Percentiles rank a stretch among this genome's conserved stretches.
phyloP scores from a whole-genome alignment of 306 rosid genomes.

The Lathyrus oleraceus region DNA sequence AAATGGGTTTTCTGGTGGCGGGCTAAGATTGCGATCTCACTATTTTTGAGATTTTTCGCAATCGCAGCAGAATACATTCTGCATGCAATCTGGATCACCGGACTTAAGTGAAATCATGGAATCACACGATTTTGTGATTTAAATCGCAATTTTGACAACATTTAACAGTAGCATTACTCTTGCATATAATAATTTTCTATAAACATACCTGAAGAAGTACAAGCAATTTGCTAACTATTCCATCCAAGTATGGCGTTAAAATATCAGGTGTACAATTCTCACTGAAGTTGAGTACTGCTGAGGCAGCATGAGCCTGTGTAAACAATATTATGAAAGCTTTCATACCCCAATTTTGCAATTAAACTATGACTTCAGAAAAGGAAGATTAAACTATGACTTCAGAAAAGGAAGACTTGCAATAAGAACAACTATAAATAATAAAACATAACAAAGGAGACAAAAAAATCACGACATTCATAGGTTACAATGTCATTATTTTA shows the following conservation, averaged over 20 bases:
- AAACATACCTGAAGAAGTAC: constrained; percentile 85
- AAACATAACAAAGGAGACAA: background rate
- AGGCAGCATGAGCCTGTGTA: constrained; percentile 98
- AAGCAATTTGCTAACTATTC: constrained; percentile 88
- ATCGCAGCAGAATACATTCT: no score
- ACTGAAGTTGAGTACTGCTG: constrained; percentile 98
- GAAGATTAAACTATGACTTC: background rate
- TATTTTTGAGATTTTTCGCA: no score
- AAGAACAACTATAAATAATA: background rate
- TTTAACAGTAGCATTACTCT: background rate
- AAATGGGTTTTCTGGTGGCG: no score
- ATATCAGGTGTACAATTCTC: constrained; percentile 96
- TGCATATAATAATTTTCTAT: background rate
- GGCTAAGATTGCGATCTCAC: background rate
- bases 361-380: constrained; percentile 1
- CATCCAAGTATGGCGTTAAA: constrained; percentile 89
- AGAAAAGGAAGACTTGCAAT: background rate
- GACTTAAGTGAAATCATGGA: background rate
- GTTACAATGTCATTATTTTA: background rate
- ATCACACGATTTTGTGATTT: background rate
- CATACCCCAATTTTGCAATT: background rate
- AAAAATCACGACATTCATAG: background rate
- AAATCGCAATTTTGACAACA: background rate
- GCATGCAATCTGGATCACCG: no score
- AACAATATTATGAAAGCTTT: constrained; percentile 10